Evolutionary conservation across 257 asterid species (phyloP).

Genomic region (Jaltomata sinuosa): DNA sequence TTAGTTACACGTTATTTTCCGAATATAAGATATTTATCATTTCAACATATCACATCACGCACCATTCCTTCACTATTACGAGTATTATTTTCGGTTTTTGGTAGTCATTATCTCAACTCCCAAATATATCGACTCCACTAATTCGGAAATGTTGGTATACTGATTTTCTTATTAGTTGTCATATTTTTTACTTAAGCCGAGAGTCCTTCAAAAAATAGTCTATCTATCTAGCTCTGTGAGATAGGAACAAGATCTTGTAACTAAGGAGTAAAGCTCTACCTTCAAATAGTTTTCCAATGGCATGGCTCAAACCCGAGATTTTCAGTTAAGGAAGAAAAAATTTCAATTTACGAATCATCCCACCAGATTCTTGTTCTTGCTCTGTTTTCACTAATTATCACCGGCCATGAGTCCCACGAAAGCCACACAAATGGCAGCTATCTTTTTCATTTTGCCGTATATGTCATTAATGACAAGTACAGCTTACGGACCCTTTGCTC

Average conservation of each 20-base stretch:
- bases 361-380: neutral
- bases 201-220: too few species aligned
- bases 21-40: neutral
- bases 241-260: too few species aligned
- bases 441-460: neutral
- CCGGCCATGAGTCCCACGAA: neutral
- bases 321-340: fast-evolving
- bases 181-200: too few species aligned
- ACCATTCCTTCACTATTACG: neutral
- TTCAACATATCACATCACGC: neutral
- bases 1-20: neutral
- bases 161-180: too few species aligned
- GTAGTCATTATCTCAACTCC: neutral
- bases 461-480: neutral
- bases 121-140: neutral
- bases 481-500: neutral
- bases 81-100: neutral
- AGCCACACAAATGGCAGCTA: neutral
- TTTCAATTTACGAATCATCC: neutral
- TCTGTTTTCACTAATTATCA: neutral
- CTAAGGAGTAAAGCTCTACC: too few species aligned
- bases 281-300: neutral
- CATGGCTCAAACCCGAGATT: neutral
- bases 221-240: too few species aligned
- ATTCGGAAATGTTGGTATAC: too few species aligned